These are phyloP conservation scores for Synchytrium microbalum DNA, from an alignment of 371 early-diverging fungal species.

Conservation along the genomic window DNA sequence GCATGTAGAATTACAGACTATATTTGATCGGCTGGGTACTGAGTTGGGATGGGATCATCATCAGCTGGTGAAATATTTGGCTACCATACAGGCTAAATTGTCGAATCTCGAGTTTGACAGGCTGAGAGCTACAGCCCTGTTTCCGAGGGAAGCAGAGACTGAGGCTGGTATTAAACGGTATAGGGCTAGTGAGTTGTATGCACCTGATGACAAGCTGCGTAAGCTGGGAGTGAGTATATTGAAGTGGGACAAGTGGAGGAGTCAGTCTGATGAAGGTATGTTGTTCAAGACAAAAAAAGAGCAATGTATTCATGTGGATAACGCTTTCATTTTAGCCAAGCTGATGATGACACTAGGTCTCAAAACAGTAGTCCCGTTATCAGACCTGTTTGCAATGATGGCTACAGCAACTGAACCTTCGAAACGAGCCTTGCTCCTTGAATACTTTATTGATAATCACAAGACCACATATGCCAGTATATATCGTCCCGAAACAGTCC, in stretches of 20 bases:
- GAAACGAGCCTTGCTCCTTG: conserved; percentile 45
- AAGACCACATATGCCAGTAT: conserved; percentile 40
- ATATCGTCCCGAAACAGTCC: conserved; percentile 41
- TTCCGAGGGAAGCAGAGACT: conserved; percentile 43
- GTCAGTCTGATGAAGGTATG: conserved; percentile 34
- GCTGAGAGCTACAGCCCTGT: conserved; percentile 60
- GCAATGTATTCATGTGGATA: background rate
- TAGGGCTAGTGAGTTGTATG: conserved; percentile 63
- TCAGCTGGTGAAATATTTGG: conserved; percentile 71
- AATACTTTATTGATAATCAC: conserved; percentile 67
- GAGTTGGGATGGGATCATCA: conserved; percentile 82
- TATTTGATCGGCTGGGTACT: conserved; percentile 75
- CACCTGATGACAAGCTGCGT: conserved; percentile 54
- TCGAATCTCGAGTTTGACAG: conserved; percentile 52
- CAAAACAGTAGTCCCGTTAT: conserved; percentile 43
- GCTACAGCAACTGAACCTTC: conserved; percentile 31
- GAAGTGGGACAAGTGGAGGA: conserved; percentile 58
- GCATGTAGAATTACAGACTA: conserved; percentile 77
- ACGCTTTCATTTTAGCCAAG: conserved; percentile 44
- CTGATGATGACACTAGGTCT: conserved; percentile 64
- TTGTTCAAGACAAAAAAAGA: background rate
- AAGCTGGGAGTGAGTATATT: conserved; percentile 61
- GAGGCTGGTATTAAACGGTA: conserved; percentile 43
- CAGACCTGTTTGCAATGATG: conserved; percentile 45
- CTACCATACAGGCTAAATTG: conserved; percentile 57